Conservation (phyloP, 1,284 basidiomycete genomes). For the Trichosporon ovoides region DNA sequence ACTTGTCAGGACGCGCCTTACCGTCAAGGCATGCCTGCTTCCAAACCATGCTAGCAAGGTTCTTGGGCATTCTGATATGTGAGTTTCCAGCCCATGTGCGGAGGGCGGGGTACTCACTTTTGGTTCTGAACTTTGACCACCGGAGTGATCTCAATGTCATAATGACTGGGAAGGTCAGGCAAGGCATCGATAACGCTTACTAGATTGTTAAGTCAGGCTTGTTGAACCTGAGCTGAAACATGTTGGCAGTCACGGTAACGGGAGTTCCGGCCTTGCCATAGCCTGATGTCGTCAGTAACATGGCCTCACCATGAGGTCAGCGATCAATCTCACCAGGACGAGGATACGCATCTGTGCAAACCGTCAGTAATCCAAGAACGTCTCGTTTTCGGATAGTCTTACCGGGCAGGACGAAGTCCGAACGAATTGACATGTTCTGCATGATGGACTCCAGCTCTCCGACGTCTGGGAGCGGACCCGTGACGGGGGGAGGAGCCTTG, state of each 20-base stretch:
- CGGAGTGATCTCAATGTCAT: constrained; percentile 14
- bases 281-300: constrained; percentile 6
- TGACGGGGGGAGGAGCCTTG: neutral
- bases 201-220: constrained; percentile 31
- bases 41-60: constrained; percentile 38
- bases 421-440: neutral
- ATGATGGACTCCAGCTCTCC: neutral
- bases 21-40: constrained; percentile 25
- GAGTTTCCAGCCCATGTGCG: constrained; percentile 1
- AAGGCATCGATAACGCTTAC: constrained; percentile 11
- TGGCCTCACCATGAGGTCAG: too few species aligned
- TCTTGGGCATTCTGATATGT: constrained; percentile 37
- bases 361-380: neutral
- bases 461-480: too few species aligned
- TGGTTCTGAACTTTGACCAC: constrained; percentile 14
- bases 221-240: constrained; percentile 37
- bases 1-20: constrained; percentile 15
- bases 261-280: constrained; percentile 35
- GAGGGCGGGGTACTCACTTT: constrained; percentile 23
- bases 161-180: constrained; percentile 19
- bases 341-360: constrained; percentile 10
- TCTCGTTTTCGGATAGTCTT: neutral
- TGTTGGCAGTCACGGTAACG: constrained; percentile 42
- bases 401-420: neutral
- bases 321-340: constrained; percentile 23